Percentiles rank a stretch among this genome's conserved stretches.
phyloP scores from a whole-genome alignment of 1,284 basidiomycete genomes.

The Ustilago loliicola region DNA sequence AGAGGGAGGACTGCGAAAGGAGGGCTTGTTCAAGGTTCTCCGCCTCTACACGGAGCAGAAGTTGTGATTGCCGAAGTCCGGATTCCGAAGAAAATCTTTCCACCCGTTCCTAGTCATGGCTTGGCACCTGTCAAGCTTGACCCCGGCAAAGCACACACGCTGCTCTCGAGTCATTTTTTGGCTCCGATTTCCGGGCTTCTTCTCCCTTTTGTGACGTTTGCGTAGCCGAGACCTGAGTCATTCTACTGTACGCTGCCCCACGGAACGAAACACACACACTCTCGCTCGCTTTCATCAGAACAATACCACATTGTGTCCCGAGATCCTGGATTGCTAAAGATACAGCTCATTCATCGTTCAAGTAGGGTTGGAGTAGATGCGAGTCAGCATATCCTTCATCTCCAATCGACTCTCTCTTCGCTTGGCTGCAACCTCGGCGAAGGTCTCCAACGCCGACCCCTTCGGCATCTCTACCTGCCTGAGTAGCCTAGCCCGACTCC shows the following conservation, averaged over 20 bases:
- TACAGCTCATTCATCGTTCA: too few species aligned
- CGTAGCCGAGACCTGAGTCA: not conserved
- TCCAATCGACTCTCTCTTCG: conserved; percentile 44
- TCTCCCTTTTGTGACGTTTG: not conserved
- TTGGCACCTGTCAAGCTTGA: not conserved
- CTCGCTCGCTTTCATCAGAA: not conserved
- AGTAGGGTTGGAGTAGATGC: conserved; percentile 47
- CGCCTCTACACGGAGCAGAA: not conserved
- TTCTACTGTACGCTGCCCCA: not conserved
- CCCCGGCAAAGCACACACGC: not conserved
- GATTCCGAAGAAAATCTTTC: conserved; percentile 11
- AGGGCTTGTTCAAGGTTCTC: not conserved
- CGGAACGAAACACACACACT: not conserved
- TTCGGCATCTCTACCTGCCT: conserved; percentile 48
- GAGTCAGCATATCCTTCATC: conserved; percentile 46
- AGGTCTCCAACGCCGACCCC: conserved; percentile 41
- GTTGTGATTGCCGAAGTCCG: conserved; percentile 15
- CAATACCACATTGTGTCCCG: not conserved
- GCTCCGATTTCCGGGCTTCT: not conserved
- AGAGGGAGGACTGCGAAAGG: not conserved
- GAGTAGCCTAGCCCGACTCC: conserved; percentile 12
- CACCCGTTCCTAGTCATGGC: not conserved
- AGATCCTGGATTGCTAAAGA: not conserved
- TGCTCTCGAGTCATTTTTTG: conserved; percentile 11
- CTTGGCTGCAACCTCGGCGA: conserved; percentile 44